A percentile compares a stretch with the other conserved stretches of the same genome.
Conservation (phyloP, 2,329 filamentous ascomycete genomes). For the Emergomyces orientalis region DNA sequence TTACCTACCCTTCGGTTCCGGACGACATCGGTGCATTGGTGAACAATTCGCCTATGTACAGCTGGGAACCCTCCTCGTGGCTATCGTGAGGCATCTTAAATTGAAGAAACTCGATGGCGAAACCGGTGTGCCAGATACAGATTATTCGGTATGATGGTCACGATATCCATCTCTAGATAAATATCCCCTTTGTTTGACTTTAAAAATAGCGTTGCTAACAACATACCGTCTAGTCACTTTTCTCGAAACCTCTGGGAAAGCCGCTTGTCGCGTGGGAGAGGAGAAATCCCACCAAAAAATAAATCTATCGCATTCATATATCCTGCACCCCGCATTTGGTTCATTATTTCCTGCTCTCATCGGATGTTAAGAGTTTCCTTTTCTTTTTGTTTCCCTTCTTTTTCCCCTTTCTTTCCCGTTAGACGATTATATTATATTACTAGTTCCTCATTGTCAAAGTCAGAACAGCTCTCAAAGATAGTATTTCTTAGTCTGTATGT, state of each 20-base stretch:
- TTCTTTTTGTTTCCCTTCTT: background rate
- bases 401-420: background rate
- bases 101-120: slow-evolving; percentile 61
- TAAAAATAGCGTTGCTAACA: slow-evolving; percentile 11
- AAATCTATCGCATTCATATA: background rate
- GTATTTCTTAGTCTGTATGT: background rate
- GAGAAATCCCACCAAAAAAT: slow-evolving; percentile 11
- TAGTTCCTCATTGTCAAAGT: background rate
- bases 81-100: slow-evolving; percentile 69
- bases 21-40: slow-evolving; percentile 87
- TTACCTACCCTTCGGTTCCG: slow-evolving; percentile 89
- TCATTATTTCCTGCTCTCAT: background rate
- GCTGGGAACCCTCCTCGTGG: slow-evolving; percentile 72
- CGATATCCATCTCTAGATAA: background rate
- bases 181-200: background rate
- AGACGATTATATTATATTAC: background rate
- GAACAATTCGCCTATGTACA: slow-evolving; percentile 95
- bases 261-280: slow-evolving; percentile 46
- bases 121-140: slow-evolving; percentile 38
- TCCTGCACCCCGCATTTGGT: background rate
- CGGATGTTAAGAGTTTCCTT: background rate
- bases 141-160: slow-evolving; percentile 42
- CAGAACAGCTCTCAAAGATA: no score
- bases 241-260: slow-evolving; percentile 63
- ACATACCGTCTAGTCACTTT: slow-evolving; percentile 43